phyloP scores from a whole-genome alignment of 2,329 filamentous ascomycete genomes.

The Aspergillus sp. region DNA sequence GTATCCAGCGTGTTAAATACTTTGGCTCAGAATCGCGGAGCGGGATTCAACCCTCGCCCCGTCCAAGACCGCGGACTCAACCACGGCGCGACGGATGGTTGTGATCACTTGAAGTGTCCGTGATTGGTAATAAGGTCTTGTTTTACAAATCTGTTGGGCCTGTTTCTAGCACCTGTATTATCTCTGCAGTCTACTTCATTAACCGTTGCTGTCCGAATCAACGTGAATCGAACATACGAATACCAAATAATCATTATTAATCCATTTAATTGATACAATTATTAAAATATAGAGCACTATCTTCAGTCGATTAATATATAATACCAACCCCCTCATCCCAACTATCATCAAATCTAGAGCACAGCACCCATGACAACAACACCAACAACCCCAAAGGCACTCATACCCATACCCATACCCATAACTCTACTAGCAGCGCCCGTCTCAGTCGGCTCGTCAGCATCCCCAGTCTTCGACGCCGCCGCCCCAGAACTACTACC shows the following conservation, averaged over 20 bases:
- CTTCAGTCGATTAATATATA: background rate
- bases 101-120: too few species aligned
- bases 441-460: background rate
- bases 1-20: background rate
- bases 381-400: background rate
- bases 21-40: background rate
- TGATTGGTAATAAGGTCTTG: too few species aligned
- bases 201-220: too few species aligned
- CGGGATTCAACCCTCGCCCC: background rate
- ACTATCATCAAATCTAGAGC: background rate
- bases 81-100: too few species aligned
- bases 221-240: too few species aligned
- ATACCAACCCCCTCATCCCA: background rate
- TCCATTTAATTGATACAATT: background rate
- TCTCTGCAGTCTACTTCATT: too few species aligned
- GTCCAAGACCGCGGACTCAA: background rate
- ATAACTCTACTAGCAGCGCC: conserved; percentile 5
- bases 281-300: too few species aligned
- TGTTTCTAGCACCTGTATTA: too few species aligned
- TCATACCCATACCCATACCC: background rate
- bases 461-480: background rate
- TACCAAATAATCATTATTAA: background rate
- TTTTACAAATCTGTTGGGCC: too few species aligned
- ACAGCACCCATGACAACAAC: background rate
- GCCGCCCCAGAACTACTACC: background rate